Percentiles rank a stretch among this genome's conserved stretches.
These are phyloP conservation scores for Cucumis variabilis DNA, from an alignment of 331 rosid genomes.

Conservation along the genomic window DNA sequence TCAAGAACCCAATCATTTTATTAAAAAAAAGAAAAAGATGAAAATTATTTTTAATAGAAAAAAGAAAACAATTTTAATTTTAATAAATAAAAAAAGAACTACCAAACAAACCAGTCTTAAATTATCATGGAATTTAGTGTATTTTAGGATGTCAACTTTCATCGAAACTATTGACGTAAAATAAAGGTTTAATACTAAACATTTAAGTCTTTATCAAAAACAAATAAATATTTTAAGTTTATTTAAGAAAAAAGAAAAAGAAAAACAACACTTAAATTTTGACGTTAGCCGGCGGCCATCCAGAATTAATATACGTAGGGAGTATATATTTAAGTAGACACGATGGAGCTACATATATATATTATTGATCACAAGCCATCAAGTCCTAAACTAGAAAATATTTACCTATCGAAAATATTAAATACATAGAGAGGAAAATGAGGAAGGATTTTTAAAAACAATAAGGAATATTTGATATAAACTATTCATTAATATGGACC, in stretches of 20 bases:
- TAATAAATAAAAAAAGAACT: too few relatives aligned
- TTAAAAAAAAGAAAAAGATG: too few relatives aligned
- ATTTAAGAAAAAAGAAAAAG: too few relatives aligned
- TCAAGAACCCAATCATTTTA: too few relatives aligned
- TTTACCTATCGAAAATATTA: too few relatives aligned
- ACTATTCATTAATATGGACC: not conserved
- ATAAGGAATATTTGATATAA: not conserved
- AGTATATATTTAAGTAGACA: not conserved
- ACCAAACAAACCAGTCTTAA: too few relatives aligned
- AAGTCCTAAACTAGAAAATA: not conserved
- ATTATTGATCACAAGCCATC: not conserved
- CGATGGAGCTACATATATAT: not conserved
- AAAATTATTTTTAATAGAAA: too few relatives aligned
- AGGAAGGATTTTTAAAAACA: not conserved
- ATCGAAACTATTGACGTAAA: not conserved
- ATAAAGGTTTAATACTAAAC: not conserved
- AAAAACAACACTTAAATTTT: too few relatives aligned
- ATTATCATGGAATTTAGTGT: too few relatives aligned
- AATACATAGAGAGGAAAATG: not conserved
- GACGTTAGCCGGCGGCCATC: not conserved
- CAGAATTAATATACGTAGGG: not conserved
- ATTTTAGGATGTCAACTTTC: not conserved
- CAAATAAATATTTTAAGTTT: too few relatives aligned
- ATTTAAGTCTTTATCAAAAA: too few relatives aligned
- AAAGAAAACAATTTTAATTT: too few relatives aligned